Evolutionary conservation across 2,329 filamentous ascomycete genomes (phyloP), one percentile per base, ranked within the genome.

Genomic region (Gaeumannomyces sp.): DNA sequence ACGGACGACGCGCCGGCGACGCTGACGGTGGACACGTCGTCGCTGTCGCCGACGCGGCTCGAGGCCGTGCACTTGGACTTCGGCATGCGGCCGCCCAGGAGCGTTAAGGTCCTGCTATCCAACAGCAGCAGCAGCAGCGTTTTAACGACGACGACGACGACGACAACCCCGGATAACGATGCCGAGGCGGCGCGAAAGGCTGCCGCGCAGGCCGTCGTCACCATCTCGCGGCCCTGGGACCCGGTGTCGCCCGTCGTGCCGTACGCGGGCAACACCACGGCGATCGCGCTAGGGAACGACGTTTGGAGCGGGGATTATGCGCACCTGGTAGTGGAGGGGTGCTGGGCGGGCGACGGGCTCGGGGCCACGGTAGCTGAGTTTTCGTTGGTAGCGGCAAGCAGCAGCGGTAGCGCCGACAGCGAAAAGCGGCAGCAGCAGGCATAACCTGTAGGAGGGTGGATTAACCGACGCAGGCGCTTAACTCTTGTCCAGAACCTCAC

Each of bases 21-120:
- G 28, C 87, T 83, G 0, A 80, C 90, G 60, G 76, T 82, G 87
- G 82, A 84, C n/a, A 59, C 64, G 53, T 61, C 62, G 13, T 62
- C 59, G n/a, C 61, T 62, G 61, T 22, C 50, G 14, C 63, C 65
- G 58, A 64, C 29, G 61, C 63, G 25, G 60, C 60, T 66, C 29
- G 31, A 19, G 28, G 61, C 64, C 33, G 56, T 66, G 16, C 60
- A 66, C 10, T n/a, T 67, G 38, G 65, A 66, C 45, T 66, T 66
- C 58, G 65, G 61, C 16, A 67, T 65, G 64, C 65, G 65, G 4
- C 66, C 66, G 28, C 65, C 65, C 25, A 65, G 28, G 27, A 64
- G 66, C 64, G 69, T 66, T 64, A 67, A 60, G 27, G 59, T 72
- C 29, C 65, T 66, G 13, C 60, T 68, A 1, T 66, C 64, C 16